Conservation (phyloP, 2,329 filamentous ascomycete genomes). For the Drechmeria coniospora region DNA sequence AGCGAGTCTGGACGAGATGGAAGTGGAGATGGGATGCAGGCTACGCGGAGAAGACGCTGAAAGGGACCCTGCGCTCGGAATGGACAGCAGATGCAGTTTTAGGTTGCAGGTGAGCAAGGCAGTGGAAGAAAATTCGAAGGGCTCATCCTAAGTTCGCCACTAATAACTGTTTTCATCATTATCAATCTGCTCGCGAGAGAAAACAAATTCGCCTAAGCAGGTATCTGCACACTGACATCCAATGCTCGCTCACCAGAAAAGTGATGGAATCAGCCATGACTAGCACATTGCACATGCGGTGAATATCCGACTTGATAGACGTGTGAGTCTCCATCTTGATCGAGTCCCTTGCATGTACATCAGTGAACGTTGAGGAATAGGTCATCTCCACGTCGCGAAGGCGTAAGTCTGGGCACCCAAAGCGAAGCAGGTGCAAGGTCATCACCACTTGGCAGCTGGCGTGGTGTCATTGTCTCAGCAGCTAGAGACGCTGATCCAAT, state of each 20-base stretch:
- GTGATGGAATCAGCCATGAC: too few relatives aligned
- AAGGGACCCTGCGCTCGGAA: constrained; percentile 6
- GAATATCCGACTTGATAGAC: too few relatives aligned
- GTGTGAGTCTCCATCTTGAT: not conserved
- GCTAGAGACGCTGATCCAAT: not conserved
- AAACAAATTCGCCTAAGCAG: too few relatives aligned
- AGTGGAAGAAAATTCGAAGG: too few relatives aligned
- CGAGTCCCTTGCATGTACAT: not conserved
- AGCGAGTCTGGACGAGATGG: constrained; percentile 21
- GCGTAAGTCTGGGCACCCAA: constrained; percentile 45
- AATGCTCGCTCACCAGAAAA: too few relatives aligned
- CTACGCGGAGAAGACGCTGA: too few relatives aligned
- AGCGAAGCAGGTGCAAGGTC: constrained; percentile 9
- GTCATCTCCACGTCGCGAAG: constrained; percentile 50
- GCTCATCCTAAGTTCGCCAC: too few relatives aligned
- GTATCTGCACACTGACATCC: too few relatives aligned
- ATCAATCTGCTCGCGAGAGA: too few relatives aligned
- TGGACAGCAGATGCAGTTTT: constrained; percentile 11
- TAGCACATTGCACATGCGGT: too few relatives aligned
- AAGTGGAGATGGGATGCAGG: constrained; percentile 6
- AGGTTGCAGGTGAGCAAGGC: too few relatives aligned
- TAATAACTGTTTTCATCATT: too few relatives aligned
- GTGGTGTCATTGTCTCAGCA: constrained; percentile 1
- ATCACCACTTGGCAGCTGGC: not conserved
- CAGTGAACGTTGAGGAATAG: constrained; percentile 42